Percentiles rank a stretch among this genome's conserved stretches.
These are phyloP conservation scores for Medicago lupulina DNA, from an alignment of 306 rosid genomes.

Conservation along the genomic window DNA sequence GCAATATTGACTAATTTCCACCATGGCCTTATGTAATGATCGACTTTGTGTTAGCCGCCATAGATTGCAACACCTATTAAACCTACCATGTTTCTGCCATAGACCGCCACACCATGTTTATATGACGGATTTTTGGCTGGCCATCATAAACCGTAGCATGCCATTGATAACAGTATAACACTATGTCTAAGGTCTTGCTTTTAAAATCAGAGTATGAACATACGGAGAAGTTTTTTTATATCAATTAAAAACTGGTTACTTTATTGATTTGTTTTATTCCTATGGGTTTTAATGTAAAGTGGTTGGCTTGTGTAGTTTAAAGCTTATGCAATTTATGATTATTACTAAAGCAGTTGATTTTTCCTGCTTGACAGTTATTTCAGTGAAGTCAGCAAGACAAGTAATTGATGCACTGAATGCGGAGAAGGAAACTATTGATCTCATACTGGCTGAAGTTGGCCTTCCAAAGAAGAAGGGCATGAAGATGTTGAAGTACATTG, in stretches of 20 bases:
- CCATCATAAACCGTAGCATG: too few relatives aligned
- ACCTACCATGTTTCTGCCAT: background rate
- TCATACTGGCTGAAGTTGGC: slow-evolving; percentile 70
- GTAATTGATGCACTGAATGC: slow-evolving; percentile 97
- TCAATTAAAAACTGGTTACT: background rate
- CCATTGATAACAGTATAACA: too few relatives aligned
- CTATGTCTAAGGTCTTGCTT: background rate
- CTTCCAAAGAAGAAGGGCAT: slow-evolving; percentile 86
- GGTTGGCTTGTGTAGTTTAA: slow-evolving; percentile 30
- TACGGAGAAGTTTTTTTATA: background rate
- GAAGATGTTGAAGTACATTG: slow-evolving; percentile 90
- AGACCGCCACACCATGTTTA: background rate
- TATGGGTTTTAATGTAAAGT: background rate
- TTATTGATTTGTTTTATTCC: background rate
- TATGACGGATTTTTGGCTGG: background rate
- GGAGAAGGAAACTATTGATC: slow-evolving; percentile 82
- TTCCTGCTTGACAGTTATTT: slow-evolving; percentile 62
- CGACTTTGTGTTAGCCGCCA: background rate
- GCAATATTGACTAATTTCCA: background rate
- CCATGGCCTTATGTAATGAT: background rate
- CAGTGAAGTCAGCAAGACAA: slow-evolving; percentile 85
- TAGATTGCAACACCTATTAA: background rate
- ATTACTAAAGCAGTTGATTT: slow-evolving; percentile 30
- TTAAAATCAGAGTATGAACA: too few relatives aligned
- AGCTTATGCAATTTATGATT: slow-evolving; percentile 7